Percentiles rank a stretch among this genome's conserved stretches.
phyloP scores from a whole-genome alignment of 768 basidiomycete species.

The Suillus occidentalis region DNA sequence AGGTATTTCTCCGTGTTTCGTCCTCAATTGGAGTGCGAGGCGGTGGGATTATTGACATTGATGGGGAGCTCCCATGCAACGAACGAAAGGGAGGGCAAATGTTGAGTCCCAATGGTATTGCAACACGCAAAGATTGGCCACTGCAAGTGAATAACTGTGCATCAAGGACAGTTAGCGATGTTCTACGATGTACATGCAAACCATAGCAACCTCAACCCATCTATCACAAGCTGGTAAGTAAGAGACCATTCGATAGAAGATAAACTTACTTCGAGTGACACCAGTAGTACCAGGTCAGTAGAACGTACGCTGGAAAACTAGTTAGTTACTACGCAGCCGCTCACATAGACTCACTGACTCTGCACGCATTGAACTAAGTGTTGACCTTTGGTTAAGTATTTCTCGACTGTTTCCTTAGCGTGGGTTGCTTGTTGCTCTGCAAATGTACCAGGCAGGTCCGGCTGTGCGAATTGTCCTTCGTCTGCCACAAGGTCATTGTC shows the following conservation, averaged over 20 bases:
- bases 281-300: constrained; percentile 75
- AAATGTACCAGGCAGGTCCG: constrained; percentile 47
- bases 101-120: constrained; percentile 69
- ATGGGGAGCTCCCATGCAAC: constrained; percentile 56
- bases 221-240: constrained; percentile 31
- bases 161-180: constrained; percentile 10
- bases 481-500: neutral
- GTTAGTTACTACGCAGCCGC: neutral
- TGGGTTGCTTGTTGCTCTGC: constrained; percentile 62
- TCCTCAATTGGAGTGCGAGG: constrained; percentile 67
- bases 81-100: constrained; percentile 65
- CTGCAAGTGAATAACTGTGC: constrained; percentile 59
- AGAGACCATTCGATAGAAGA: neutral
- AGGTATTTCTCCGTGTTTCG: constrained; percentile 69
- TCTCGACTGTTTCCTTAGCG: constrained; percentile 51
- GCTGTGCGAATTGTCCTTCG: constrained; percentile 7
- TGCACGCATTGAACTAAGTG: constrained; percentile 61
- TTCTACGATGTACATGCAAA: neutral
- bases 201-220: constrained; percentile 65
- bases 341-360: constrained; percentile 38
- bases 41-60: constrained; percentile 58
- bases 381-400: constrained; percentile 49
- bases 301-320: constrained; percentile 49
- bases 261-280: constrained; percentile 61
- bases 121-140: constrained; percentile 55